Evolutionary conservation across 192 early-diverging fungal genomes (phyloP).

Genomic region (Mycoemilia scoparia): DNA sequence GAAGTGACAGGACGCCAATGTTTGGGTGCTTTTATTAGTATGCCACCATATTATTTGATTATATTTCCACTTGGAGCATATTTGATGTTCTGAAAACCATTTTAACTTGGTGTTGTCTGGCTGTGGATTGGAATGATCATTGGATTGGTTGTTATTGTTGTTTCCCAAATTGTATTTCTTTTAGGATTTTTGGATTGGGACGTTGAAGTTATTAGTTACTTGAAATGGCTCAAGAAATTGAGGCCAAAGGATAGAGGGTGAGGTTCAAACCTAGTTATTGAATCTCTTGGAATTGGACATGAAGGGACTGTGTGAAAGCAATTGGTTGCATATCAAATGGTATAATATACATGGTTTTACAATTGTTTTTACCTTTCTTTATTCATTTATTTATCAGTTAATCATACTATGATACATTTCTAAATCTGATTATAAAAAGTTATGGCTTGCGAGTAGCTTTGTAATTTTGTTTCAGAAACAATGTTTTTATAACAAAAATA

Average conservation of each 20-base stretch:
- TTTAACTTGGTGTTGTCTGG: conserved; percentile 34
- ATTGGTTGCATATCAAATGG: too few species aligned
- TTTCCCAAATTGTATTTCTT: conserved; percentile 9
- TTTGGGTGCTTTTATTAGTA: conserved; percentile 24
- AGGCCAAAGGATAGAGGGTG: conserved; percentile 2
- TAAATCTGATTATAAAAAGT: too few species aligned
- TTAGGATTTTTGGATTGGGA: conserved; percentile 9
- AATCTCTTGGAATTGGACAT: too few species aligned
- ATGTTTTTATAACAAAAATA: too few species aligned
- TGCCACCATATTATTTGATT: conserved; percentile 27
- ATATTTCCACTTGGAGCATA: conserved; percentile 29
- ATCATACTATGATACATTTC: too few species aligned
- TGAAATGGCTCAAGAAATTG: conserved; percentile 7
- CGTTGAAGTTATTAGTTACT: conserved; percentile 10
- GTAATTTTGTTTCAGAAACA: too few species aligned
- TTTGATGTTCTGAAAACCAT: conserved; percentile 24
- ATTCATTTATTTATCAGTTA: too few species aligned
- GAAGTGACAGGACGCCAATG: conserved; percentile 33
- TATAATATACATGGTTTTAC: too few species aligned
- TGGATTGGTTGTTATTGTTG: conserved; percentile 15
- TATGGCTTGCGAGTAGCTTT: too few species aligned
- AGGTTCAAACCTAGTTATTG: too few species aligned
- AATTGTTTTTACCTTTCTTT: too few species aligned
- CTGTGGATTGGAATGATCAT: conserved; percentile 41
- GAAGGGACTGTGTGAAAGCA: too few species aligned